Evolutionary conservation across 345 rosid species (phyloP).

Genomic region (Gossypium thurberi): DNA sequence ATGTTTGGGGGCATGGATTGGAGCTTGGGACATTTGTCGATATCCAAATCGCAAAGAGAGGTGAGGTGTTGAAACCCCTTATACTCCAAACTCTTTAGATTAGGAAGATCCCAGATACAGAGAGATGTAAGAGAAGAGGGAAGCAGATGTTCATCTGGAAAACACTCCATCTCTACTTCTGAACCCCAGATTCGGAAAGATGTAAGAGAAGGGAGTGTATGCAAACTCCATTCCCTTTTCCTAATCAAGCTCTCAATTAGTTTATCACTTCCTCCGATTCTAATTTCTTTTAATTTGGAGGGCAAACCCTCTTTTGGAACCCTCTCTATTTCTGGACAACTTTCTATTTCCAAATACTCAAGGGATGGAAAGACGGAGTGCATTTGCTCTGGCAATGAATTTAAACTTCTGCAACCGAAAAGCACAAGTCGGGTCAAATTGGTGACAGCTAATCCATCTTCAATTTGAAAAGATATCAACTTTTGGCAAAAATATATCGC

Average conservation of each 20-base stretch:
- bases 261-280: neutral
- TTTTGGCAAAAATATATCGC: accelerated
- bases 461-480: neutral
- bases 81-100: neutral
- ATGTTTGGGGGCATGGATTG: neutral
- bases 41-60: neutral
- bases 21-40: neutral
- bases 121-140: neutral
- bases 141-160: constrained; percentile 2
- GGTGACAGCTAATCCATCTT: neutral
- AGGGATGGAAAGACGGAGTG: neutral
- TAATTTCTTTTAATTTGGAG: neutral
- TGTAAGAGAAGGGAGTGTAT: neutral
- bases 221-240: neutral
- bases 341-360: accelerated
- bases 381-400: neutral
- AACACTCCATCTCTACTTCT: neutral
- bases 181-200: accelerated
- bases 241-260: neutral
- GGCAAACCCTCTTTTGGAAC: constrained; percentile 1
- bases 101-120: accelerated
- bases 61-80: neutral
- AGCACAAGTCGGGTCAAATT: neutral
- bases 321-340: neutral
- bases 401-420: neutral